Evolutionary conservation across 352 stramenopile species (phyloP).

Genomic region (Globisporangium takayamanum): DNA sequence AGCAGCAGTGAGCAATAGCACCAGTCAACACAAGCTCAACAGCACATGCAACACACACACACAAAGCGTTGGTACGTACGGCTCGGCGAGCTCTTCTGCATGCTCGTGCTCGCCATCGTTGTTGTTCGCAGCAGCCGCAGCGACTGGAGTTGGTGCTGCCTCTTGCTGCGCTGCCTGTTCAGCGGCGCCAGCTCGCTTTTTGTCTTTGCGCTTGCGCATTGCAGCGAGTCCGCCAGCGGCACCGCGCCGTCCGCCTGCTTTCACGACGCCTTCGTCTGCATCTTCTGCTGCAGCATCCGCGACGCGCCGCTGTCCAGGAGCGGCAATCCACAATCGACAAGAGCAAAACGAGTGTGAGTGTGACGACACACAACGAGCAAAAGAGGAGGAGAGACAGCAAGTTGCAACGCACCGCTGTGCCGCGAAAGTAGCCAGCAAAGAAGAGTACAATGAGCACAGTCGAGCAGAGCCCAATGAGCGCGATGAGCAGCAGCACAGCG

Average conservation of each 20-base stretch:
- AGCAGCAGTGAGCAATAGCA: neutral
- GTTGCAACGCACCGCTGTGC: constrained; percentile 21
- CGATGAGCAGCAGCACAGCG: constrained; percentile 41
- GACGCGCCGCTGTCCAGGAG: constrained; percentile 12
- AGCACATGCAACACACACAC: neutral
- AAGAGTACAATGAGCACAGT: constrained; percentile 57
- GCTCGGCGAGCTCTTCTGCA: constrained; percentile 22
- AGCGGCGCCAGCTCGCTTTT: constrained; percentile 29
- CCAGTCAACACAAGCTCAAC: neutral
- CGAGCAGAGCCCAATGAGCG: constrained; percentile 37
- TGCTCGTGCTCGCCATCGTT: constrained; percentile 15
- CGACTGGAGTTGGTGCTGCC: constrained; percentile 3
- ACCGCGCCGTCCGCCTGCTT: constrained; percentile 29
- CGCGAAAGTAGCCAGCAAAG: constrained; percentile 55
- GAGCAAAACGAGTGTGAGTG: neutral
- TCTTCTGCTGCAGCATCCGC: constrained; percentile 20
- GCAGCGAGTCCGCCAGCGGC: constrained; percentile 40
- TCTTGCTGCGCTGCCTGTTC: constrained; percentile 12
- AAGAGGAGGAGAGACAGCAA: neutral
- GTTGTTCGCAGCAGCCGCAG: constrained; percentile 8
- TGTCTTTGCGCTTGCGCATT: constrained; percentile 59
- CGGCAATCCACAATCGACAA: neutral
- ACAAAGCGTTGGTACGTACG: constrained; percentile 18
- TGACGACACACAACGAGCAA: neutral
- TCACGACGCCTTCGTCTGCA: constrained; percentile 23